Conservation (phyloP, 139 green algal species). For the Bryopsis sp. region DNA sequence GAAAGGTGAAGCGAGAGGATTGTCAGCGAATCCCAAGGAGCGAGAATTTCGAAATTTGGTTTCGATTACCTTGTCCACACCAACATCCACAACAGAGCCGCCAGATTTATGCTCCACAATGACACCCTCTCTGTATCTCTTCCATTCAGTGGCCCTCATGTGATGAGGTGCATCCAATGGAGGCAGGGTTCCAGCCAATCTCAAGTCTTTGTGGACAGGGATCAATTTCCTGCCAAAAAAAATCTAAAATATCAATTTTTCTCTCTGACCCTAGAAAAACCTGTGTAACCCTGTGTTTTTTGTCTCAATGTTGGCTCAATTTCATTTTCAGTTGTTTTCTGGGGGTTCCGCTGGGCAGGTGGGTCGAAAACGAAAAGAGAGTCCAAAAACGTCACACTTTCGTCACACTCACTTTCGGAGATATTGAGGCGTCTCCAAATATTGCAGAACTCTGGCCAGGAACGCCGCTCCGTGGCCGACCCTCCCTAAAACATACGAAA, state of each 20-base stretch:
- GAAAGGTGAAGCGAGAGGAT: too few relatives aligned
- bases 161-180: slow-evolving; percentile 82
- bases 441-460: slow-evolving; percentile 69
- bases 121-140: slow-evolving; percentile 72
- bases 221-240: slow-evolving; percentile 20
- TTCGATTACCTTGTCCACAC: slow-evolving; percentile 45
- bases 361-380: too few relatives aligned
- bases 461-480: slow-evolving; percentile 35
- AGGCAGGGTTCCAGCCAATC: slow-evolving; percentile 55
- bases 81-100: slow-evolving; percentile 60
- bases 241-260: background rate
- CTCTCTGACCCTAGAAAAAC: background rate
- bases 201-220: slow-evolving; percentile 54
- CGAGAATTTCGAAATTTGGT: too few relatives aligned
- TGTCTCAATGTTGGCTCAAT: too few relatives aligned
- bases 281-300: too few relatives aligned
- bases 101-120: slow-evolving; percentile 35
- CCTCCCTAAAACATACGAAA: background rate
- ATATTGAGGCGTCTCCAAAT: slow-evolving; percentile 82
- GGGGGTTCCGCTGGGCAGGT: too few relatives aligned
- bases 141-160: slow-evolving; percentile 67
- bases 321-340: too few relatives aligned
- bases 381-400: too few relatives aligned
- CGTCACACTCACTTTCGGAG: slow-evolving; percentile 50
- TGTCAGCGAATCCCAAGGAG: too few relatives aligned